Evolutionary conservation across 2,329 filamentous ascomycete species (phyloP).

Genomic region (Botrytis cinerea): DNA sequence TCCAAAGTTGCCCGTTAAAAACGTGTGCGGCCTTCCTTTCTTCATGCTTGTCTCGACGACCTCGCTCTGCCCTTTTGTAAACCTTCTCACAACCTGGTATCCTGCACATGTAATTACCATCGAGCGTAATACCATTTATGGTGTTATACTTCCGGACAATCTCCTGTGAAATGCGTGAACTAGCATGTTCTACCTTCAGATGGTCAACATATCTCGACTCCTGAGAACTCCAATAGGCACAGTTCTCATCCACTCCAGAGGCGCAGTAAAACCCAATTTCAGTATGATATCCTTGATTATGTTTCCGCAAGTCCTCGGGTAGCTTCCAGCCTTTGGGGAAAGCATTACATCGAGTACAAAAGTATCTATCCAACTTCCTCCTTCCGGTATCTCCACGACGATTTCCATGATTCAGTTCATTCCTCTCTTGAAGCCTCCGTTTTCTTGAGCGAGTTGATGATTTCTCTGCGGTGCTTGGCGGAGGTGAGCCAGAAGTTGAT

Average conservation of each 20-base stretch:
- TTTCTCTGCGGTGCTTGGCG: background rate
- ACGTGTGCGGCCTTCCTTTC: slow-evolving; percentile 7
- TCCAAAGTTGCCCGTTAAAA: background rate
- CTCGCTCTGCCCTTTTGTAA: slow-evolving; percentile 9
- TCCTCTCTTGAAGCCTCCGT: background rate
- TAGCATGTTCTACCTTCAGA: slow-evolving; percentile 10
- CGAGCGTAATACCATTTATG: background rate
- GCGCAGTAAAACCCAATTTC: slow-evolving; percentile 14
- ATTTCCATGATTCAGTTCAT: background rate
- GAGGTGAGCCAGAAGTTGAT: slow-evolving; percentile 6
- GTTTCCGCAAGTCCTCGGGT: slow-evolving; percentile 8
- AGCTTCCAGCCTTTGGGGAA: slow-evolving; percentile 16
- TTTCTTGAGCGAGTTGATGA: background rate
- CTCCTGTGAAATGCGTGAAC: background rate
- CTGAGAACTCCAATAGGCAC: slow-evolving; percentile 13
- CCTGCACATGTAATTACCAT: slow-evolving; percentile 4
- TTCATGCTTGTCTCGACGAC: slow-evolving; percentile 7
- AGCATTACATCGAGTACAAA: slow-evolving; percentile 6
- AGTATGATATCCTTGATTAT: slow-evolving; percentile 10
- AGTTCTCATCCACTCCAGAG: background rate
- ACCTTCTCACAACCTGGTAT: slow-evolving; percentile 9
- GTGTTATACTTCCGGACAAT: background rate
- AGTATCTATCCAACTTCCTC: slow-evolving; percentile 9
- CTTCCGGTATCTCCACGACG: slow-evolving; percentile 10
- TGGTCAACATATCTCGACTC: slow-evolving; percentile 9